Base-by-base conservation (phyloP, 257 asterid genomes). In the Euphrasia confusa region DNA sequence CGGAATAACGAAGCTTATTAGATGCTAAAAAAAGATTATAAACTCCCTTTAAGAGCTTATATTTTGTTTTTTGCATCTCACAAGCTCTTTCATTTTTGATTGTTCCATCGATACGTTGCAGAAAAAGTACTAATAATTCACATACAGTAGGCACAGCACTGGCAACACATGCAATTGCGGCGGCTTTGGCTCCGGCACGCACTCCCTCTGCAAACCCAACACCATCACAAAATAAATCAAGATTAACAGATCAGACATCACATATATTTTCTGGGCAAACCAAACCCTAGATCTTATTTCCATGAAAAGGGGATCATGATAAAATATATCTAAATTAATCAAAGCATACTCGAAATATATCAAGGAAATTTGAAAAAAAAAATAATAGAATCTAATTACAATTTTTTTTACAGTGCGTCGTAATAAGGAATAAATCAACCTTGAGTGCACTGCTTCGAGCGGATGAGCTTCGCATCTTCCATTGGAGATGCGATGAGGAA, bases 131-230 rank as follows among this genome's bases (percentile, higher is more conserved):
- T 21, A 21, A 21, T 21, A 21, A 21, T 21, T 45, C 15, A 70
- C 78, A 49, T 61, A 86, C 95, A 71, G 88, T 86, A 40, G 95
- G 95, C 32, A 86, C 69, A 12, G 90, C 79, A 66, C 80, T 77
- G 74, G 83, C 83, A 64, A 86, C 83, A 66, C 79, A 83, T 5
- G 95, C 79, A 72, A 83, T 63, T 32, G 79, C 86, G 57, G 84
- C 95, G 54, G 88, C 95, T 71, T 86, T 86, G 65, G 77, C 64
- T 67, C 95, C 95, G 1, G 66, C 88, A 18, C 80, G 84, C 54
- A 79, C 82, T 26, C 88, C 87, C 62, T 79, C 95, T 86, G 86
- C 84, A 75, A 72, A 50, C 47, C 56, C 37, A 55, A 21, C 12
- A 49, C 2, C 37, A 28, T 5, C 24, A 24, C 58, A 55, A 48